phyloP scores from a whole-genome alignment of 306 rosid genomes.

The Rosa chinensis region DNA sequence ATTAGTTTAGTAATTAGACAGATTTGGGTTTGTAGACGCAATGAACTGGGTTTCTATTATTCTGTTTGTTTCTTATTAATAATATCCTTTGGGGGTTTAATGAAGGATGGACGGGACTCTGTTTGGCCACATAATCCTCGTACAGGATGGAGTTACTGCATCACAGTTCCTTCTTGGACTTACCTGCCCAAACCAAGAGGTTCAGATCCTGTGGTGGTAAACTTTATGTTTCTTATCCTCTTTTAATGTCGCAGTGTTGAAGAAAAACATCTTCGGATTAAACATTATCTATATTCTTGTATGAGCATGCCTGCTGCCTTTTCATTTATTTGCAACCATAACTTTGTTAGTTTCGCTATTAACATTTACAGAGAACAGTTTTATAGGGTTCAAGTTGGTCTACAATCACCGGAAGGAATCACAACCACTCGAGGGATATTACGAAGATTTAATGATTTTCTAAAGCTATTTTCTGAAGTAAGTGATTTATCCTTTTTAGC shows the following conservation, averaged over 20 bases:
- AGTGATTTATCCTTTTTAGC: slow-evolving; percentile 21
- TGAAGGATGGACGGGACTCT: slow-evolving; percentile 62
- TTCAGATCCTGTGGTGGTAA: slow-evolving; percentile 74
- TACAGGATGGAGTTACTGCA: slow-evolving; percentile 73
- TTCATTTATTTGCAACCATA: neutral
- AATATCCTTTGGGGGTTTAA: slow-evolving; percentile 9
- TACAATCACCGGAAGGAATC: slow-evolving; percentile 82
- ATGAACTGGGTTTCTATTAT: neutral
- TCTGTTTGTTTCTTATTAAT: slow-evolving; percentile 10
- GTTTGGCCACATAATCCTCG: slow-evolving; percentile 75
- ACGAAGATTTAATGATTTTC: slow-evolving; percentile 79
- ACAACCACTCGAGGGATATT: slow-evolving; percentile 58
- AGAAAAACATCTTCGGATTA: neutral
- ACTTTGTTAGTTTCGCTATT: neutral
- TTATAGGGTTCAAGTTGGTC: slow-evolving; percentile 81
- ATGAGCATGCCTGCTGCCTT: neutral
- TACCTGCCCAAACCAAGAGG: slow-evolving; percentile 50
- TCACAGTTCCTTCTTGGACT: slow-evolving; percentile 75
- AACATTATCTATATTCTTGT: neutral
- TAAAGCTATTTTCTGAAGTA: slow-evolving; percentile 67
- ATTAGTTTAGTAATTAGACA: neutral
- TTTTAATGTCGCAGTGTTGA: neutral
- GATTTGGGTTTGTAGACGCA: neutral
- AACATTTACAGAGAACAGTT: slow-evolving; percentile 51
- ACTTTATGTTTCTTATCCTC: neutral